Evolutionary conservation across 2,329 filamentous ascomycete species (phyloP).

Genomic region (Aspergillus piperis): DNA sequence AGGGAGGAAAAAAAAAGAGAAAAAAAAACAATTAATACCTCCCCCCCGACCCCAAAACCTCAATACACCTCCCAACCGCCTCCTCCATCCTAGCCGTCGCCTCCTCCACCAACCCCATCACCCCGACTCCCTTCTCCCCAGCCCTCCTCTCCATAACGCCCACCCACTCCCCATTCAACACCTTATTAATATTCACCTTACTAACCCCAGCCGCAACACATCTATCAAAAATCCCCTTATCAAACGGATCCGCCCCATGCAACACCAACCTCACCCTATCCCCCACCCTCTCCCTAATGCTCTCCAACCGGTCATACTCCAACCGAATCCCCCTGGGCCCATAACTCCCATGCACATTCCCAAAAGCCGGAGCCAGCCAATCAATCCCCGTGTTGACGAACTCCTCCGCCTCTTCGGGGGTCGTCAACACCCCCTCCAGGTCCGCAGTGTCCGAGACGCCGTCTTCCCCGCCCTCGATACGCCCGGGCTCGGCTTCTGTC

Average conservation of each 20-base stretch:
- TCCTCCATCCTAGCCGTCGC: slow-evolving; percentile 57
- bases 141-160: slow-evolving; percentile 52
- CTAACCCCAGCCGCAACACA: slow-evolving; percentile 58
- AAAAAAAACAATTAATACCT: slow-evolving; percentile 31
- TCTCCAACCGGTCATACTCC: slow-evolving; percentile 58
- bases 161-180: slow-evolving; percentile 56
- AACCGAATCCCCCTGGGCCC: slow-evolving; percentile 64
- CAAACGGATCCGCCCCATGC: slow-evolving; percentile 61
- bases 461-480: slow-evolving; percentile 74
- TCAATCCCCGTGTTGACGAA: slow-evolving; percentile 73
- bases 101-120: slow-evolving; percentile 58
- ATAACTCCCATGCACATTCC: slow-evolving; percentile 75
- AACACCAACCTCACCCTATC: slow-evolving; percentile 56
- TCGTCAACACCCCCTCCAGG: slow-evolving; percentile 65
- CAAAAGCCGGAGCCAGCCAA: slow-evolving; percentile 73
- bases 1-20: no score
- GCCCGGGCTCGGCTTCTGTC: slow-evolving; percentile 70
- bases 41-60: slow-evolving; percentile 47
- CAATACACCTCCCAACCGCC: slow-evolving; percentile 59
- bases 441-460: slow-evolving; percentile 69
- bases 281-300: slow-evolving; percentile 53
- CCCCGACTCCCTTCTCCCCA: slow-evolving; percentile 46
- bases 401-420: slow-evolving; percentile 67
- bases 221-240: slow-evolving; percentile 55
- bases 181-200: slow-evolving; percentile 62